phyloP scores from a whole-genome alignment of 179 eudicot genomes.

The Dionaea muscipula region DNA sequence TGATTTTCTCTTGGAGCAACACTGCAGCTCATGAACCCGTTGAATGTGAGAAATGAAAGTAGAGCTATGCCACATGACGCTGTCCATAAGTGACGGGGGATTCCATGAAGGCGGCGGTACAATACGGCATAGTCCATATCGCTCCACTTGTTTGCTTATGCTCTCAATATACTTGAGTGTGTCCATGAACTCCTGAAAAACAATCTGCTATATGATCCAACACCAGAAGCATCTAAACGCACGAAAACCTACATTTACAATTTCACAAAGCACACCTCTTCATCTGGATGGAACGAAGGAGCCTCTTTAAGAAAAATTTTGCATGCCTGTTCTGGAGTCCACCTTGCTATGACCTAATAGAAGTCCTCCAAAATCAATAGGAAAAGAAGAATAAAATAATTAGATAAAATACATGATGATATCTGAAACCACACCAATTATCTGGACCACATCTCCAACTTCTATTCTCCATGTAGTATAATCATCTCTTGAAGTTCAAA shows the following conservation, averaged over 20 bases:
- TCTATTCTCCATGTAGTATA: no score
- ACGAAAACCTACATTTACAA: slow-evolving; percentile 5
- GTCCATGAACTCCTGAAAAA: slow-evolving; percentile 59
- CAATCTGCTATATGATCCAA: not conserved
- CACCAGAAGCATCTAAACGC: slow-evolving; percentile 1
- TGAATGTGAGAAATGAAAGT: slow-evolving; percentile 41
- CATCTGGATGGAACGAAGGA: slow-evolving; percentile 53
- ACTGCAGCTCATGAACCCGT: slow-evolving; percentile 30
- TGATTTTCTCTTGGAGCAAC: slow-evolving; percentile 18
- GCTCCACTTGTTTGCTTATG: slow-evolving; percentile 49
- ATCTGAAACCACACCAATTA: not conserved
- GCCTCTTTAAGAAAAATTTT: slow-evolving; percentile 43
- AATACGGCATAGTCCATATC: slow-evolving; percentile 68
- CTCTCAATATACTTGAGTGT: slow-evolving; percentile 46
- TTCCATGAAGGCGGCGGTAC: slow-evolving; percentile 78
- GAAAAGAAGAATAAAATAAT: not conserved
- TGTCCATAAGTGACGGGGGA: slow-evolving; percentile 44
- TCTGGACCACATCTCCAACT: no score
- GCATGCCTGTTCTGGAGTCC: slow-evolving; percentile 42
- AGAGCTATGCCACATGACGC: slow-evolving; percentile 27
- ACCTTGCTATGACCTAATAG: slow-evolving; percentile 50
- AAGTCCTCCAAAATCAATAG: slow-evolving; percentile 6
- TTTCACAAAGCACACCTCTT: slow-evolving; percentile 38
- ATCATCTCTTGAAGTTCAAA: not conserved
- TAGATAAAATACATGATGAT: not conserved